Evolutionary conservation across 1,284 basidiomycete genomes (phyloP), one percentile per base, ranked within the genome.

Genomic region (Erythrobasidium hasegawianum): DNA sequence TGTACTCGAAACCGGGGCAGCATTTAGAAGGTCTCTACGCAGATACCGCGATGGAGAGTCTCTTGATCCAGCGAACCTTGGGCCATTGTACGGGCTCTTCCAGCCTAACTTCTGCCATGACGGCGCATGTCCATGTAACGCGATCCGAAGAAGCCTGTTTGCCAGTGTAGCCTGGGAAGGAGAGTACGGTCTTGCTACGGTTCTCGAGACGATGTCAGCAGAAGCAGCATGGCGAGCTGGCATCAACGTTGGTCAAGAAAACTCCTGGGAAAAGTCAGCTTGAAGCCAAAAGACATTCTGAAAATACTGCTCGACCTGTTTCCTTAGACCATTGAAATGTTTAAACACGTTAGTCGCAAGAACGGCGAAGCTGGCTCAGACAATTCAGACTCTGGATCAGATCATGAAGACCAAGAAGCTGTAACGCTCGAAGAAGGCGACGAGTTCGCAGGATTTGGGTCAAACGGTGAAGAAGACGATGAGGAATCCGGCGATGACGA

Each of bases 101-200:
- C 61, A 64, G 4, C 61, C 61, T 49, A n/a, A 18, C 20, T 38
- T 54, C 14, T 47, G 26, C 61, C 61, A 64, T 33, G 54, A 29
- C 9, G 61, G 61, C 14, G 61, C 45, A 33, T 56, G 61, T 16
- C 61, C 61, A 57, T 56, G 40, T 26, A 64, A 50, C 24, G 61
- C 43, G 47, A 54, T 54, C 24, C 27, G 22, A 11, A 64, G 27
- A 39, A 57, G 43, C 2, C n/a, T 27, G 10, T 22, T 24, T 39
- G 61, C 61, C 24, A 64, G 8, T 5, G 43, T 14, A 47, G 43
- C 22, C 14, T 47, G 43, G n/a, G 16, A n/a, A 24, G n/a, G 43
- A 14, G 43, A 7, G 43, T 47, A 47, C 16, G 43, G 43, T 24
- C 16, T 47, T n/a, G n/a, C 16, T 18, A 47, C n/a, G n/a, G 43